Percentiles rank a stretch among this genome's conserved stretches.
These are phyloP conservation scores for Sugiyamaella mastotermitis DNA, from an alignment of 805 yeast genomes.

Conservation along the genomic window DNA sequence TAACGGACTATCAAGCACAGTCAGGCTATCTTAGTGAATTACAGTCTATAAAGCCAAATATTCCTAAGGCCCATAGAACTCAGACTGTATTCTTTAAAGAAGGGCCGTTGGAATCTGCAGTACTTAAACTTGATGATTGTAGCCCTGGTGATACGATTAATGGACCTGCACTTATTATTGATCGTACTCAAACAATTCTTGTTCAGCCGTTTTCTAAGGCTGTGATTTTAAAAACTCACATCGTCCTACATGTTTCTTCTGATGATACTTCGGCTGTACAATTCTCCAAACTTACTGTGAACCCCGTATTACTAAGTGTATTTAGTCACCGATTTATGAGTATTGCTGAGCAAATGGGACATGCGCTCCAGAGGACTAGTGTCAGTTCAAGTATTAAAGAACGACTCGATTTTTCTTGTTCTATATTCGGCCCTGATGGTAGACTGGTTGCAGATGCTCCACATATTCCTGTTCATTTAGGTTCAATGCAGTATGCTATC, in stretches of 20 bases:
- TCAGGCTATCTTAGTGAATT: no score
- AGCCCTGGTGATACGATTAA: slow-evolving; percentile 47
- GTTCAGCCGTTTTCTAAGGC: slow-evolving; percentile 60
- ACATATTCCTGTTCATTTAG: slow-evolving; percentile 80
- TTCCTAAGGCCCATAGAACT: no score
- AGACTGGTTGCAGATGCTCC: slow-evolving; percentile 84
- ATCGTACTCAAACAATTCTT: slow-evolving; percentile 74
- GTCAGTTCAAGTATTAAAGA: slow-evolving; percentile 82
- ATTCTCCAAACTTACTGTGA: slow-evolving; percentile 42
- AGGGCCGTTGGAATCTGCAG: no score
- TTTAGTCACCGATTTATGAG: slow-evolving; percentile 85
- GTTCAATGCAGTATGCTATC: slow-evolving; percentile 80
- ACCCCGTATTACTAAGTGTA: slow-evolving; percentile 68
- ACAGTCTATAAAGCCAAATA: no score
- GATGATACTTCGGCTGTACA: slow-evolving; percentile 1
- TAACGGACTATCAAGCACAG: no score
- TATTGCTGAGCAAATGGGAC: slow-evolving; percentile 88
- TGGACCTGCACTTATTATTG: slow-evolving; percentile 78
- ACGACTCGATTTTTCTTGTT: slow-evolving; percentile 78
- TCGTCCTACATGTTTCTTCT: slow-evolving; percentile 37
- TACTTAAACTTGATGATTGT: no score
- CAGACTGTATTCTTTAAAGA: no score
- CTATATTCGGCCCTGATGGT: slow-evolving; percentile 71
- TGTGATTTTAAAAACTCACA: slow-evolving; percentile 52
- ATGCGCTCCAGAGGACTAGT: slow-evolving; percentile 69